A percentile compares a stretch with the other conserved stretches of the same genome.
Conservation (phyloP, 768 basidiomycete species). For the Mrakia gelida region DNA sequence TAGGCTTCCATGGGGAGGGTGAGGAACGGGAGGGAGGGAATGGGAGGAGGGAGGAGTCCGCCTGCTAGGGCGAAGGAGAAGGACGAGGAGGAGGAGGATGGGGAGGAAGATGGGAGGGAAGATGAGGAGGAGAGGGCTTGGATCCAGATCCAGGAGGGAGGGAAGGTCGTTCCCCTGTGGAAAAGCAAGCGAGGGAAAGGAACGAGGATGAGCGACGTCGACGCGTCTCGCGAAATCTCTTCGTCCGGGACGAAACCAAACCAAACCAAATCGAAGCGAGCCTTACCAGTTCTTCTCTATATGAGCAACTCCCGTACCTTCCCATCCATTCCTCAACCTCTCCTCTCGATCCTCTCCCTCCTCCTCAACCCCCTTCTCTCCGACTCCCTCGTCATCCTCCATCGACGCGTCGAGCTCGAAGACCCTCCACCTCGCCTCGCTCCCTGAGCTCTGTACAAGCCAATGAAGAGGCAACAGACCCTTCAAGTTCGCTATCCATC, state of each 20-base stretch:
- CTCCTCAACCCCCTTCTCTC: background rate
- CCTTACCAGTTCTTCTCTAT: conserved; percentile 21
- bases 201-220: background rate
- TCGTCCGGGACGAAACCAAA: too few relatives aligned
- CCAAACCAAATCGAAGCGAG: background rate
- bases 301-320: conserved; percentile 4
- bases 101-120: background rate
- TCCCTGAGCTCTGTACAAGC: conserved; percentile 5
- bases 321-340: background rate
- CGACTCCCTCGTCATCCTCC: background rate
- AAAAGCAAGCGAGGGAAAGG: background rate
- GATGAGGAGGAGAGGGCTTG: background rate
- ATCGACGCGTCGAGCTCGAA: background rate
- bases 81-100: too few relatives aligned
- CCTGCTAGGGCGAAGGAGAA: too few relatives aligned
- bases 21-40: background rate
- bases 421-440: background rate
- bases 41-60: too few relatives aligned
- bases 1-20: conserved; percentile 13
- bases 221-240: background rate
- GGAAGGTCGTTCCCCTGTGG: conserved; percentile 14
- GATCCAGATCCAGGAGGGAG: conserved; percentile 17
- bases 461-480: background rate
- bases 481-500: background rate
- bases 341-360: background rate